Base-by-base conservation (phyloP, 495 filamentous ascomycete species). In the Penicillium nucicola region DNA sequence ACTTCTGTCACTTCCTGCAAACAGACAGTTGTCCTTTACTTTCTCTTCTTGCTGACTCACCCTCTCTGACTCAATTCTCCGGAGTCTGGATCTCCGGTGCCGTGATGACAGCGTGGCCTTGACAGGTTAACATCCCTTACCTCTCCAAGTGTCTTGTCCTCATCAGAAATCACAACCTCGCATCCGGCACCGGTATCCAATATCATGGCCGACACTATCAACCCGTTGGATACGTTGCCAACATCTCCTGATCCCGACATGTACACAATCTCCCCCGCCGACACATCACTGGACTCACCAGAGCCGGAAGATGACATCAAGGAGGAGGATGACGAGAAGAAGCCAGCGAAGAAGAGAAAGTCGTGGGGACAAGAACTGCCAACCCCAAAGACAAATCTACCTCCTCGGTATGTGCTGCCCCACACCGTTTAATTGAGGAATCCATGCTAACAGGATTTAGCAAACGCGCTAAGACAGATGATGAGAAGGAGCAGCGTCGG, bases 351-450 rank as follows among this genome's bases (percentile, higher is more conserved):
- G 84, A 98, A 98, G 81, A 80, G 93, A 68, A 98, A 97, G 77
- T 96, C 92, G 50, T 98, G 93, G 93, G 93, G 93, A 57, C 93
- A 98, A 72, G 88, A 95, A 72, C 84, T 98, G 38, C 93, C 93
- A 19, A 89, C 89, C 59, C 93, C 93, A 17, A 98, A 93, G 80
- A 98, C 93, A 34, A 96, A 95, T 59, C 81, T 98, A 22, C 93
- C 93, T 56, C 93, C 93, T 48, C 84, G 92, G 89, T 92, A 87
- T 64, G 80, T 65, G n/a, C n/a, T n/a, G n/a, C n/a, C n/a, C n/a
- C n/a, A 13, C 15, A 5, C 25, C 23, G 5, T 36, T 48, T 12
- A 51, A 38, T 31, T 43, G 30, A 37, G 39, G 35, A 39, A 14
- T 52, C 25, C 5, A 8, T 8, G 10, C 25, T 28, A 28, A 28